Percentiles rank a stretch among this genome's conserved stretches.
Evolutionary conservation across 1,284 basidiomycete genomes (phyloP).

Genomic region (Leccinum pachyderme): DNA sequence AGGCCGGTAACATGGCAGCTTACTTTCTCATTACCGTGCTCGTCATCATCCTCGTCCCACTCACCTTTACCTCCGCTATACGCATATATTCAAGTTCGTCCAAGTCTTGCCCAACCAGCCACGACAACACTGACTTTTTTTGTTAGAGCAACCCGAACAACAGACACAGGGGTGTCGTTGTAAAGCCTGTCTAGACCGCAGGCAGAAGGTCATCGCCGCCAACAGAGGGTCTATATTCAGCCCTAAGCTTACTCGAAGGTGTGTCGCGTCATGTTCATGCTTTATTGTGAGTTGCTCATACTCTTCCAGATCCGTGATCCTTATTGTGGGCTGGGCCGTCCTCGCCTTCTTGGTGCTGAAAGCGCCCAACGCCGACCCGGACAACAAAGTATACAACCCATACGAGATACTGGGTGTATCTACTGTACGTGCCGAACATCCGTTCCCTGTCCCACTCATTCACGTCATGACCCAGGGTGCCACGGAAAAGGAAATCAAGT

Average conservation of each 20-base stretch:
- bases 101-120: not conserved
- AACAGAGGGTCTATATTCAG: constrained; percentile 41
- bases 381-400: constrained; percentile 86
- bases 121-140: constrained; percentile 3
- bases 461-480: constrained; percentile 43
- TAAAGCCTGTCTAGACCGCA: constrained; percentile 60
- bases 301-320: constrained; percentile 48
- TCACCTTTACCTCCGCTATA: constrained; percentile 57
- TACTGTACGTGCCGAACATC: constrained; percentile 40
- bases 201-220: constrained; percentile 44
- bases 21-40: constrained; percentile 90
- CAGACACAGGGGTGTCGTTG: constrained; percentile 59
- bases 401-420: constrained; percentile 91
- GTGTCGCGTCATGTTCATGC: constrained; percentile 10
- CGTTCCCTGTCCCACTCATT: not conserved
- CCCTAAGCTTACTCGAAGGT: constrained; percentile 48
- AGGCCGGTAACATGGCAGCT: constrained; percentile 83
- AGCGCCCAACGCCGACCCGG: constrained; percentile 57
- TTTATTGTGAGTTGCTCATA: not conserved
- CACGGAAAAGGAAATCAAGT: constrained; percentile 92
- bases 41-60: constrained; percentile 73
- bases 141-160: constrained; percentile 31
- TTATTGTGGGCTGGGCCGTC: constrained; percentile 74
- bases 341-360: constrained; percentile 71
- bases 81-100: constrained; percentile 39